Evolutionary conservation across 768 basidiomycete species (phyloP).

Genomic region (Kwoniella botswanensis): DNA sequence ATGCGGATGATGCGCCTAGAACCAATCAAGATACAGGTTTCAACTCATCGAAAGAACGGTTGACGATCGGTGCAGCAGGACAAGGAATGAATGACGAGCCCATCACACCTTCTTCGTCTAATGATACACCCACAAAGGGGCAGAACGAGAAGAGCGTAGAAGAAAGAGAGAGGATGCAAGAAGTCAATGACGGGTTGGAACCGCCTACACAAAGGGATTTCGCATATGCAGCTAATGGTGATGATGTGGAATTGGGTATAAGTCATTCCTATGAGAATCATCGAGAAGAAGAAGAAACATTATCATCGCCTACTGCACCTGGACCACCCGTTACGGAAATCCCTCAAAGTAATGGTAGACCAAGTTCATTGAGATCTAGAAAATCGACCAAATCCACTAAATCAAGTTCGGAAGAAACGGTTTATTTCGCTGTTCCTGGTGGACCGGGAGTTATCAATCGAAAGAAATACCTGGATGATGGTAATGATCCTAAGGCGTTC

Average conservation of each 20-base stretch:
- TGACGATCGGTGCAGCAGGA: conserved; percentile 20
- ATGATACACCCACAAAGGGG: conserved; percentile 2
- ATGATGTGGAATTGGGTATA: conserved; percentile 18
- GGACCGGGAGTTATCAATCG: conserved; percentile 39
- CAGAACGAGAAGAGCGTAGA: conserved; percentile 9
- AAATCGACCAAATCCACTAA: conserved; percentile 6
- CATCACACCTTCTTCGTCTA: conserved; percentile 12
- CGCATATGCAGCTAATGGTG: conserved; percentile 21
- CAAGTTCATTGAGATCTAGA: conserved; percentile 3
- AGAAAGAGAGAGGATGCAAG: conserved; percentile 16
- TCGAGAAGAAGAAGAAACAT: conserved; percentile 1
- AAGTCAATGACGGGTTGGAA: not conserved
- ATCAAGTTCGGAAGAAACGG: conserved; percentile 8
- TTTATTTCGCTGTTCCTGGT: conserved; percentile 50
- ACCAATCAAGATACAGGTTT: conserved; percentile 15
- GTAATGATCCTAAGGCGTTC: conserved; percentile 62
- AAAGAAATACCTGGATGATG: conserved; percentile 17
- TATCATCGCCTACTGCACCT: conserved; percentile 26
- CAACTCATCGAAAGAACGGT: conserved; percentile 45
- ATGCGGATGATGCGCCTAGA: conserved; percentile 43
- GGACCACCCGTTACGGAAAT: conserved; percentile 19
- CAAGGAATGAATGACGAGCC: conserved; percentile 2
- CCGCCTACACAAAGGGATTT: conserved; percentile 21
- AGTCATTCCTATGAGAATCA: not conserved
- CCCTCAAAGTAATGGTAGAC: not conserved